Evolutionary conservation across 192 early-diverging fungal species (phyloP), one percentile per base, ranked within the genome.

Genomic region (Rhizophagus prolifer): DNA sequence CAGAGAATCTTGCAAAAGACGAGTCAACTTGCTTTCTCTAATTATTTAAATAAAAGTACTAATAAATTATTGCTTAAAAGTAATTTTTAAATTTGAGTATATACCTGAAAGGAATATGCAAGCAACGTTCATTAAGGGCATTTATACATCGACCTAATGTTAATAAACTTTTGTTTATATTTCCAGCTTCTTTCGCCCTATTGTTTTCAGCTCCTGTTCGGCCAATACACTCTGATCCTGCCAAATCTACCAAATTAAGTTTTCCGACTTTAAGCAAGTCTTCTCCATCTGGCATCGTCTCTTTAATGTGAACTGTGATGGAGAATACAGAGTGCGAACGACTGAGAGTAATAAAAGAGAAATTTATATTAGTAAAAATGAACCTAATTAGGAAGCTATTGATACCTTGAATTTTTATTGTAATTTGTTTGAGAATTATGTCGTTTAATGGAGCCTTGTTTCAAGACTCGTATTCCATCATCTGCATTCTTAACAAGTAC

Each of bases 271-370:
- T 96, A n/a, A 95, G 75, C 1, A 97, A 79, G 54, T 95, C 94
- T 75, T 97, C 94, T 31, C 95, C 94, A 50, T 93, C 93, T 9
- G 89, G 78, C 0, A 88, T 85, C 0, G 90, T 86, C 81, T 99
- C 97, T 75, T 92, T 93, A 25, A 94, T 94, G 79, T 95, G 92
- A 10, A 96, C 91, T 4, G 91, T 96, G 26, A 99, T 89, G 2
- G 94, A 92, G 80, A 96, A 98, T 19, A 99, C 92, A 14, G 92
- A 93, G 78, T 99, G 96, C 2, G 95, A 97, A 44, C 97, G 91
- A 84, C 95, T 96, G 74, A 25, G 19, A 14, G 36, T 10, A 65
- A 76, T 26, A 79, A 38, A 50, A 75, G 25, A 5, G 14, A 26
- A 34, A 58, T 44, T n/a, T 44, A 44, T 8, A 44, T 47, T 64